phyloP scores from a whole-genome alignment of 140 eudicot genomes.

The Oenanthe javanica region DNA sequence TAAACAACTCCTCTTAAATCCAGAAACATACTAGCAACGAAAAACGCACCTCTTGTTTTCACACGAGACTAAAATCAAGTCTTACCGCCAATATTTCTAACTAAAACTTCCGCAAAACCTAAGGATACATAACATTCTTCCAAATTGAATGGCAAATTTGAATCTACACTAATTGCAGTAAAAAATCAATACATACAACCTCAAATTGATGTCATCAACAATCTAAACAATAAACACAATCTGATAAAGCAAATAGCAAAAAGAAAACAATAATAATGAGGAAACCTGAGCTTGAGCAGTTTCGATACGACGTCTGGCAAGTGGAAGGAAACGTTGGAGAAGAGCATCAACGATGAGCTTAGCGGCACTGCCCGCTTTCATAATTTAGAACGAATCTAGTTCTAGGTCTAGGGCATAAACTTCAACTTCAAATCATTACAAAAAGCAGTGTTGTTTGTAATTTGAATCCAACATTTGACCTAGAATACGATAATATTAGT shows the following conservation, averaged over 20 bases:
- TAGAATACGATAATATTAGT: neutral
- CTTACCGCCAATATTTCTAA: too few species aligned
- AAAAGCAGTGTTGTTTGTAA: neutral
- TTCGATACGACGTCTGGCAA: conserved; percentile 94
- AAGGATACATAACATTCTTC: neutral
- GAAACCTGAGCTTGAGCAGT: conserved; percentile 95
- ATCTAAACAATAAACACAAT: neutral
- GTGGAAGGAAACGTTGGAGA: conserved; percentile 93
- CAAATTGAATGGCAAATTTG: neutral
- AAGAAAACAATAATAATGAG: neutral
- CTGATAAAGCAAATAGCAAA: neutral
- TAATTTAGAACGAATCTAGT: conserved; percentile 23
- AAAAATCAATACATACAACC: too few species aligned
- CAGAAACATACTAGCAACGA: neutral
- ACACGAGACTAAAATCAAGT: too few species aligned
- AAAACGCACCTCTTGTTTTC: neutral
- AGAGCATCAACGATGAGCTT: conserved; percentile 93
- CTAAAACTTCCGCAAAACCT: neutral
- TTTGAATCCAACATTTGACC: neutral
- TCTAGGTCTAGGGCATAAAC: conserved; percentile 3
- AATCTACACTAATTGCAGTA: neutral
- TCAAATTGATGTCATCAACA: too few species aligned
- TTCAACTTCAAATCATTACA: neutral
- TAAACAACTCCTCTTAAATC: neutral
- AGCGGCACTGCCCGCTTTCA: conserved; percentile 99